Conservation (phyloP, 2,329 filamentous ascomycete species). For the Sclerotinia subarctica region DNA sequence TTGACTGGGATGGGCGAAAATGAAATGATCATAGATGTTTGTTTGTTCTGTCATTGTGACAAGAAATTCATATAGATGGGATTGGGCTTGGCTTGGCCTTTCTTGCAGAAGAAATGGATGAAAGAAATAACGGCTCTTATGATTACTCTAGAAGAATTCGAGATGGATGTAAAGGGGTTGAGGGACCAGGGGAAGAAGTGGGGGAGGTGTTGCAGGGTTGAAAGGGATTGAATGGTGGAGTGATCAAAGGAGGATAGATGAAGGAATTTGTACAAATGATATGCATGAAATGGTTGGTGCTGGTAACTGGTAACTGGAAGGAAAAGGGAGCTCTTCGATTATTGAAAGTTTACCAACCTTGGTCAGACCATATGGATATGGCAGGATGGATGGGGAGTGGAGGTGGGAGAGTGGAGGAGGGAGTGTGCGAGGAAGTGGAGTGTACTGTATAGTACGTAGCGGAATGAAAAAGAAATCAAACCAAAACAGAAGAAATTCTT, state of each 20-base stretch:
- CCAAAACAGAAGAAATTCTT: background rate
- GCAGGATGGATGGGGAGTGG: background rate
- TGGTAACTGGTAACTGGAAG: background rate
- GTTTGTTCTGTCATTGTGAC: conserved; percentile 3
- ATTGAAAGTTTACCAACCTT: background rate
- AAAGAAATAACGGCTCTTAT: conserved; percentile 15
- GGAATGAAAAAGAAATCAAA: background rate
- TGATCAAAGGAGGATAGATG: background rate
- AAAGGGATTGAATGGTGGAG: background rate
- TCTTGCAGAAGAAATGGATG: conserved; percentile 17
- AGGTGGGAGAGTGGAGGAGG: background rate
- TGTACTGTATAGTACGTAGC: conserved; percentile 10
- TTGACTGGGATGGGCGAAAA: conserved; percentile 11
- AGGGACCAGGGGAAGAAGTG: background rate
- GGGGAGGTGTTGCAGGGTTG: background rate
- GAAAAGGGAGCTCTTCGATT: background rate
- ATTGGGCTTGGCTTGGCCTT: conserved; percentile 2
- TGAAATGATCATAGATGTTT: conserved; percentile 15
- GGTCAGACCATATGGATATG: background rate
- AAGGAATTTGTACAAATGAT: conserved; percentile 8
- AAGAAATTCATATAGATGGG: conserved; percentile 19
- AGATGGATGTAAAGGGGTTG: background rate
- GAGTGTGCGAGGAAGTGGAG: background rate
- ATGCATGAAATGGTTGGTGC: background rate
- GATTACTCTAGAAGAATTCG: background rate